Evolutionary conservation across 441 rosid genomes (phyloP).

Genomic region (Isatis lusitanica): DNA sequence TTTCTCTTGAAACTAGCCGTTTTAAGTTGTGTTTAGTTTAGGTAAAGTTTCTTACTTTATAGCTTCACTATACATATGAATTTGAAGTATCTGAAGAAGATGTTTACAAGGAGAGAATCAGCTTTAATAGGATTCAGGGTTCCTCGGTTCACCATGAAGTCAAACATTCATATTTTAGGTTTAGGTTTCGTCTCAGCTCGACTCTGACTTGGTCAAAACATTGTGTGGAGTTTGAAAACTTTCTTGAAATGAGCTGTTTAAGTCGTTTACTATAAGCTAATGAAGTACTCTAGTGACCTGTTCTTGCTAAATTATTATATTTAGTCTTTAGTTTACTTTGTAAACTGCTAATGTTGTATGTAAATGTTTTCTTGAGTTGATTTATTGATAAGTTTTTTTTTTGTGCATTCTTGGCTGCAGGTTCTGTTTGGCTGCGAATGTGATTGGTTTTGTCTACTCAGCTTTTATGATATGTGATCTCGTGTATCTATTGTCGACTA

Average conservation of each 20-base stretch:
- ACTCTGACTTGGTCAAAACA: neutral
- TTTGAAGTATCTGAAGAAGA: neutral
- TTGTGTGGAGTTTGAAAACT: neutral
- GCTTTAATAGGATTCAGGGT: neutral
- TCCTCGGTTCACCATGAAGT: neutral
- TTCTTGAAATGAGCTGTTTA: neutral
- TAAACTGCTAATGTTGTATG: neutral
- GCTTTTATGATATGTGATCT: constrained; percentile 65
- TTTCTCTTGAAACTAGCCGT: neutral
- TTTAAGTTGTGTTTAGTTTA: neutral
- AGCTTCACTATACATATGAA: neutral
- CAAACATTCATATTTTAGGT: neutral
- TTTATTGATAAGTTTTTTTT: too few relatives aligned
- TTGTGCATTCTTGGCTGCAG: constrained; percentile 45
- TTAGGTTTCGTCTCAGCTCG: neutral
- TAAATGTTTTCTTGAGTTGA: too few relatives aligned
- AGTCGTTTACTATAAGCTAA: neutral
- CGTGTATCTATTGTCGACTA: constrained; percentile 49
- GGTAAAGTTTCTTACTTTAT: neutral
- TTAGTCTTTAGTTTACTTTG: neutral
- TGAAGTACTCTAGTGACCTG: neutral
- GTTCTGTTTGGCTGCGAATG: constrained; percentile 67
- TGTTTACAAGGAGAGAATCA: neutral
- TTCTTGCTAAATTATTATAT: neutral
- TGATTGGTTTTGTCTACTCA: constrained; percentile 70